phyloP scores from a whole-genome alignment of 352 stramenopile genomes.

The Pythium pyrilobum region DNA sequence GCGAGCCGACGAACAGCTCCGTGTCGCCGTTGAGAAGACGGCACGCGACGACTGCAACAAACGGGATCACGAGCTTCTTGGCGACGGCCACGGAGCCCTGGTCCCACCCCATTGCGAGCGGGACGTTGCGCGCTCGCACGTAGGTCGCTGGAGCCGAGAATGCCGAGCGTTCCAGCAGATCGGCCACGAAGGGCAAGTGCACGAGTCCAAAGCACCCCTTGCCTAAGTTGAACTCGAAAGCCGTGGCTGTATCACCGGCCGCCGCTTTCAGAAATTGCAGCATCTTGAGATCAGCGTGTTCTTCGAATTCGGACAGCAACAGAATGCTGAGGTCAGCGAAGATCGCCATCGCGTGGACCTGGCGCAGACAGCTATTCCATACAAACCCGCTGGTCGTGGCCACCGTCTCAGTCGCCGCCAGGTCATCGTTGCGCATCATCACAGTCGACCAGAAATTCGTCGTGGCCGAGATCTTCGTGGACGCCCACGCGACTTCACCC shows the following conservation, averaged over 20 bases:
- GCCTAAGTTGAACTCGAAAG: not conserved
- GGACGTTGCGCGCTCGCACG: not conserved
- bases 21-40: constrained; percentile 9
- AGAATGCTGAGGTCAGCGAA: constrained; percentile 2
- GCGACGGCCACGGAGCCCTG: not conserved
- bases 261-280: not conserved
- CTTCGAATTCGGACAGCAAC: constrained; percentile 10
- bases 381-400: not conserved
- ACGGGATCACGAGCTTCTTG: not conserved
- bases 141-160: not conserved
- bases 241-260: not conserved
- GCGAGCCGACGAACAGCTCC: constrained; percentile 1
- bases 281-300: constrained; percentile 9
- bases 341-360: constrained; percentile 3
- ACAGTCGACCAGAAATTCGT: not conserved
- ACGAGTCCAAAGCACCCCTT: constrained; percentile 1
- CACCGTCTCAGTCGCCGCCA: not conserved
- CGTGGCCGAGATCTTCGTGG: not conserved
- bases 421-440: not conserved
- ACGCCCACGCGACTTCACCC: not conserved
- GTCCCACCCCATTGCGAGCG: constrained; percentile 3
- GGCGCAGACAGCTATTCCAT: constrained; percentile 1
- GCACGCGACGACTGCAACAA: constrained; percentile 1
- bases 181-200: constrained; percentile 4
- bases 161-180: not conserved